Conservation (phyloP, 192 early-diverging fungal species). For the Podila verticillata region DNA sequence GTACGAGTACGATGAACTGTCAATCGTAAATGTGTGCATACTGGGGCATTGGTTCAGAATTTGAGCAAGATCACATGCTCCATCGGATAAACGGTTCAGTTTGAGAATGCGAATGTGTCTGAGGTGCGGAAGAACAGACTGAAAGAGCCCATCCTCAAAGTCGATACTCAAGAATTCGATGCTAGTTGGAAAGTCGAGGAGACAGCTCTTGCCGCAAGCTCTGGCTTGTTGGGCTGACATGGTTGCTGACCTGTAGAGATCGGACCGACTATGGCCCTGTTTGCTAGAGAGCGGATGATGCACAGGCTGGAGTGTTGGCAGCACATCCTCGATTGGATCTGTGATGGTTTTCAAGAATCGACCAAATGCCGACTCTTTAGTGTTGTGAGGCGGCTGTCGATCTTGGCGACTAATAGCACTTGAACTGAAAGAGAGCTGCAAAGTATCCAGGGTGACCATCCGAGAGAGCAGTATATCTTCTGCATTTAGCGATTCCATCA, state of each 20-base stretch:
- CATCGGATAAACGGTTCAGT: not conserved
- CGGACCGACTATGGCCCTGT: not conserved
- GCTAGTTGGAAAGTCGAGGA: not conserved
- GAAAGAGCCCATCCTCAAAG: not conserved
- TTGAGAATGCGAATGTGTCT: not conserved
- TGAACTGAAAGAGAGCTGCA: not conserved
- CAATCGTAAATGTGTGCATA: not conserved
- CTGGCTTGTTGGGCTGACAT: not conserved
- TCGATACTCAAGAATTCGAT: not conserved
- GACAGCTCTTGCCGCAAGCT: not conserved
- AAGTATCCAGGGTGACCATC: not conserved
- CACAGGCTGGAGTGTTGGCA: not conserved
- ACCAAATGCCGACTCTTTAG: not conserved
- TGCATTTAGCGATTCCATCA: not conserved
- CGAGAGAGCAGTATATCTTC: not conserved
- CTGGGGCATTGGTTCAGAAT: not conserved
- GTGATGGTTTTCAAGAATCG: not conserved
- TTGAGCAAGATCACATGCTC: not conserved
- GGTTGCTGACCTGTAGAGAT: not conserved
- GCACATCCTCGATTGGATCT: not conserved
- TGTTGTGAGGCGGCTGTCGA: not conserved
- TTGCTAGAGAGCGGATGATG: not conserved
- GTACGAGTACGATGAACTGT: no score
- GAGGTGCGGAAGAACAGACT: not conserved
- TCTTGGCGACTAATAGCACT: not conserved